Evolutionary conservation across 139 green algal species (phyloP), one percentile per base, ranked within the genome.

Genomic region (Eudorina sp.): DNA sequence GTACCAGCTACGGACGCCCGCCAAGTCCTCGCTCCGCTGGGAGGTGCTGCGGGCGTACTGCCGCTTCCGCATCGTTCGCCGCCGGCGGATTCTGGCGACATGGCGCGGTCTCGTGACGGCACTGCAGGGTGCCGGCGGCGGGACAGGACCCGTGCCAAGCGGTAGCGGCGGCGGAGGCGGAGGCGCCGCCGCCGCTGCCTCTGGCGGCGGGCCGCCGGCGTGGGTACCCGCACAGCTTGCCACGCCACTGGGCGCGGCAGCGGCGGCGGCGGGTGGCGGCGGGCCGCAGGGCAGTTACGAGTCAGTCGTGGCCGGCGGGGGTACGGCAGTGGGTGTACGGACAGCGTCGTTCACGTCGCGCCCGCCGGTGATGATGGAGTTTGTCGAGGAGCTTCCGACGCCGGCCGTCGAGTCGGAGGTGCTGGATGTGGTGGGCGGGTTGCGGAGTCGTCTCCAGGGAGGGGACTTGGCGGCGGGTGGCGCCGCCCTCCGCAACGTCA

Each of bases 321-420:
- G 66, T 34, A 46, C 66, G 36, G 66, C 66, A 46, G 66, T 46
- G 19, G 48, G 9, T 9, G 48, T 55, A 21, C 43, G 73, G 4
- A 64, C 73, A 16, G 73, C 73, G 2, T 81, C 73, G 25, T 81
- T 86, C 58, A 86, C 60, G 41, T 64, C 41, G 13, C 80, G 80
- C 1, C 14, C 80, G 2, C 60, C 80, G 0, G n/a, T 86, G 40
- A 85, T 85, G 58, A 86, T 86, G 80, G 80, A 86, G 43, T 86
- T 86, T 48, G 80, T 86, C 7, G 80, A 86, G 60, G 77, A 84
- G 77, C 77, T 70, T 4, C 36, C 77, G 36, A 51, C 77, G 53
- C 53, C 73, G 45, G 46, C 48, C 19, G 69, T 36, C 19, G n/a
- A n/a, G n/a, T n/a, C n/a, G n/a, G n/a, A n/a, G n/a, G n/a, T n/a